Conservation (phyloP, 73 alveolate species). For the Paramecium primaurelia region DNA sequence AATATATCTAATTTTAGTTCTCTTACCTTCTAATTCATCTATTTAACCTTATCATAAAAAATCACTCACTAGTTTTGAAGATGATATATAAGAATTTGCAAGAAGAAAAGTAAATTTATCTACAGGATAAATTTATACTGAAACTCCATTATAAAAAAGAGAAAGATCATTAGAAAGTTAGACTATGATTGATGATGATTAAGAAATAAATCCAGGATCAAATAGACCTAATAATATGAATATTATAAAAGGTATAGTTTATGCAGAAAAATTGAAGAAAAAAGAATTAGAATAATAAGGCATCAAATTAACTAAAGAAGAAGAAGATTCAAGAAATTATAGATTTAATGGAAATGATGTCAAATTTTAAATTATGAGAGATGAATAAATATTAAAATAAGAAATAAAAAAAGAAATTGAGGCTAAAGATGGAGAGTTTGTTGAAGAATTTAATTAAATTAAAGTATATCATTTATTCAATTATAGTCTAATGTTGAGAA, state of each 20-base stretch:
- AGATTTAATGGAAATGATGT: not conserved
- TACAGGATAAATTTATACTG: constrained; percentile 46
- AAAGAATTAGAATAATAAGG: not conserved
- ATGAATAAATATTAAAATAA: not conserved
- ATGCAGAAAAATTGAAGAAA: constrained; percentile 34
- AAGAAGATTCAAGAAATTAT: not conserved
- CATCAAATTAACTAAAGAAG: not conserved
- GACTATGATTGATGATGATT: not conserved
- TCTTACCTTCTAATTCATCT: constrained; percentile 21
- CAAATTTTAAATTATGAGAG: not conserved
- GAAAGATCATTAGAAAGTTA: not conserved
- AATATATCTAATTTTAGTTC: not conserved
- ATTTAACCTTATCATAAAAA: constrained; percentile 50
- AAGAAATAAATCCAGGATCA: not conserved
- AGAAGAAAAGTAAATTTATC: constrained; percentile 42
- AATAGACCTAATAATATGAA: not conserved
- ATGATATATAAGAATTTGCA: constrained; percentile 42
- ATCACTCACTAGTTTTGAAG: constrained; percentile 43
- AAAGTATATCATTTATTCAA: not conserved
- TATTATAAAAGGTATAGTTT: not conserved
- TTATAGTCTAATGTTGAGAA: not conserved
- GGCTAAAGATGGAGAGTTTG: not conserved
- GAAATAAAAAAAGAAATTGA: not conserved
- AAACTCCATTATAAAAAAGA: not conserved
- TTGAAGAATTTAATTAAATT: not conserved